Evolutionary conservation across 148 eudicot genomes (phyloP).

Genomic region (Oxyria digyna): DNA sequence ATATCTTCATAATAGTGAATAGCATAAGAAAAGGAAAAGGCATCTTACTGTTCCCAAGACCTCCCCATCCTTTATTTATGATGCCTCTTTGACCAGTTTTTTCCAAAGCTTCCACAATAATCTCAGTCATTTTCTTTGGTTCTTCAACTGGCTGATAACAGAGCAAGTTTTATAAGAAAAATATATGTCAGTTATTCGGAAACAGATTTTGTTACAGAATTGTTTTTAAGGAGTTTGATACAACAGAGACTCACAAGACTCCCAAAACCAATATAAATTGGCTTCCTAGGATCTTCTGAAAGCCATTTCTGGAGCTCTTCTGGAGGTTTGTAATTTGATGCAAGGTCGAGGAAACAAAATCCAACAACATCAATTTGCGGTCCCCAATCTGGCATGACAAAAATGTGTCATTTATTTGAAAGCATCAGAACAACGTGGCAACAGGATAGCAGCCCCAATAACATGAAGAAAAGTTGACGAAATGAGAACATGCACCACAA

Average conservation of each 20-base stretch:
- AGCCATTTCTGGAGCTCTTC: conserved; percentile 71
- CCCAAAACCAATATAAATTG: conserved; percentile 89
- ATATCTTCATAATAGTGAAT: neutral
- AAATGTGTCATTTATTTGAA: neutral
- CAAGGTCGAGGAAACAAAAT: conserved; percentile 90
- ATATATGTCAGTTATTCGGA: neutral
- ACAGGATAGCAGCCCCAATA: neutral
- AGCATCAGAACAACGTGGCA: neutral
- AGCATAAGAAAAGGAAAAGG: neutral
- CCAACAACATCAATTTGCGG: conserved; percentile 89
- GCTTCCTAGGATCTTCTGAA: conserved; percentile 41
- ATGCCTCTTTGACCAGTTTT: conserved; percentile 75
- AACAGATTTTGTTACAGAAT: neutral
- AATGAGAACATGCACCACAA: neutral
- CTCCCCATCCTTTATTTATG: conserved; percentile 97
- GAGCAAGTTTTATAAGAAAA: neutral
- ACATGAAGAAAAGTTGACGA: too few species aligned
- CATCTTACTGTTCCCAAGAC: conserved; percentile 79
- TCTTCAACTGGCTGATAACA: conserved; percentile 67
- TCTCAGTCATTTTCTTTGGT: conserved; percentile 68
- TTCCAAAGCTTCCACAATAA: conserved; percentile 68
- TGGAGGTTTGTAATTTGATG: conserved; percentile 69
- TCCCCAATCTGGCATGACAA: conserved; percentile 65
- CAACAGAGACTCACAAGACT: conserved; percentile 59
- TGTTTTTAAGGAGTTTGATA: neutral